phyloP scores from a whole-genome alignment of 495 filamentous ascomycete species.

The Aspergillus cavernicola region DNA sequence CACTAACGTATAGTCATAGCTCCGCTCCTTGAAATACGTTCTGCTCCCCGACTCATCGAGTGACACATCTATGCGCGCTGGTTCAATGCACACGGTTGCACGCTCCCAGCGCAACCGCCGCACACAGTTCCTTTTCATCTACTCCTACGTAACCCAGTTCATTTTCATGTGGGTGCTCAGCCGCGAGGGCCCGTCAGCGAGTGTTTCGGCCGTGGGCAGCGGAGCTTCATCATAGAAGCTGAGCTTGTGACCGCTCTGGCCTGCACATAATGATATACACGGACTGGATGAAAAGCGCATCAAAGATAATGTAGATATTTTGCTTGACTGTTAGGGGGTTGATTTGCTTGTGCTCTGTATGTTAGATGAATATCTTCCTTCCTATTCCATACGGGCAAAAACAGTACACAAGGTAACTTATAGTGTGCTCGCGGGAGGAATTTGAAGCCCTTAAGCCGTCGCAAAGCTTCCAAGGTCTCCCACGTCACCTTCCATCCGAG shows the following conservation, averaged over 20 bases:
- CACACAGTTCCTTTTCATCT: slow-evolving; percentile 93
- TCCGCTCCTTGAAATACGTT: slow-evolving; percentile 93
- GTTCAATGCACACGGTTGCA: slow-evolving; percentile 71
- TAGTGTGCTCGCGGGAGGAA: too few species aligned
- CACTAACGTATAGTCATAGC: slow-evolving; percentile 48
- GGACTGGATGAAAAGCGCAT: slow-evolving; percentile 17
- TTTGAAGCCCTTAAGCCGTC: too few species aligned
- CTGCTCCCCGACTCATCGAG: slow-evolving; percentile 79
- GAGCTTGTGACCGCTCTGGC: neutral
- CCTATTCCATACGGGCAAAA: neutral
- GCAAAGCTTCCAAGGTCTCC: too few species aligned
- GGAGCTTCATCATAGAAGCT: slow-evolving; percentile 27
- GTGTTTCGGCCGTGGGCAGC: slow-evolving; percentile 15
- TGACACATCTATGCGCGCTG: slow-evolving; percentile 56
- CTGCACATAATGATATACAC: slow-evolving; percentile 30
- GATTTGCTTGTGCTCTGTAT: slow-evolving; percentile 5
- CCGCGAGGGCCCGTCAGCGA: slow-evolving; percentile 42
- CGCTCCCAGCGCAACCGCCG: slow-evolving; percentile 82
- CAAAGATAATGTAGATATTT: slow-evolving; percentile 5
- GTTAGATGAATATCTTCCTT: slow-evolving; percentile 10
- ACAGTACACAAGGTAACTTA: too few species aligned
- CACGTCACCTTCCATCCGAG: too few species aligned
- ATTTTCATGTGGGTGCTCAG: slow-evolving; percentile 93
- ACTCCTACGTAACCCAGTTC: slow-evolving; percentile 90
- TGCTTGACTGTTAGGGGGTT: slow-evolving; percentile 3